A percentile compares a stretch with the other conserved stretches of the same genome.
phyloP scores from a whole-genome alignment of 2,329 filamentous ascomycete species.

The Stenocarpella maydis region DNA sequence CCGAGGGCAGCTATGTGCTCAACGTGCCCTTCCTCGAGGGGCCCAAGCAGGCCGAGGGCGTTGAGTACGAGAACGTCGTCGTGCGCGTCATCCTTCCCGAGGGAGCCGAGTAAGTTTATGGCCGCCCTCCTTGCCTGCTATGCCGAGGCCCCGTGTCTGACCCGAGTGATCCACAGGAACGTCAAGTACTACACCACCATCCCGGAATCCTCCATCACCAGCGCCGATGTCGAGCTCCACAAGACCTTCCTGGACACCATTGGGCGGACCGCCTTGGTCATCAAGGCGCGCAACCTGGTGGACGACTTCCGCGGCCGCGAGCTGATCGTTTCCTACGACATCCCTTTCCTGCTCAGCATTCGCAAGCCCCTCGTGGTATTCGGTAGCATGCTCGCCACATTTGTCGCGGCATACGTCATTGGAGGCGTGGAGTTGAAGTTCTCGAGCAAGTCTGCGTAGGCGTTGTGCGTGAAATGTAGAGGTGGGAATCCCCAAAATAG shows the following conservation, averaged over 20 bases:
- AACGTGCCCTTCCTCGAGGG: constrained; percentile 95
- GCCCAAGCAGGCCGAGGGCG: constrained; percentile 82
- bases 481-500: background rate
- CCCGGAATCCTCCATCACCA: constrained; percentile 68
- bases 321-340: constrained; percentile 87
- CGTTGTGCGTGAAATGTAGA: constrained; percentile 36
- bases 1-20: constrained; percentile 78
- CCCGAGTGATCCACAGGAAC: constrained; percentile 68
- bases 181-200: constrained; percentile 79
- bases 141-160: constrained; percentile 38
- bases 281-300: constrained; percentile 86
- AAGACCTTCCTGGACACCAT: constrained; percentile 94
- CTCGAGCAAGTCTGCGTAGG: constrained; percentile 46
- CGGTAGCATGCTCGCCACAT: constrained; percentile 75
- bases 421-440: constrained; percentile 86
- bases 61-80: constrained; percentile 84
- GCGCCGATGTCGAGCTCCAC: constrained; percentile 68
- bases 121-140: background rate
- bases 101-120: constrained; percentile 77
- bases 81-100: constrained; percentile 89
- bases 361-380: constrained; percentile 90
- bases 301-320: constrained; percentile 89
- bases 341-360: constrained; percentile 75
- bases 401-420: constrained; percentile 76
- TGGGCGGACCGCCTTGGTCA: constrained; percentile 81